These are phyloP conservation scores for Phytophthora cactorum DNA, from an alignment of 352 stramenopile species.

Conservation along the genomic window DNA sequence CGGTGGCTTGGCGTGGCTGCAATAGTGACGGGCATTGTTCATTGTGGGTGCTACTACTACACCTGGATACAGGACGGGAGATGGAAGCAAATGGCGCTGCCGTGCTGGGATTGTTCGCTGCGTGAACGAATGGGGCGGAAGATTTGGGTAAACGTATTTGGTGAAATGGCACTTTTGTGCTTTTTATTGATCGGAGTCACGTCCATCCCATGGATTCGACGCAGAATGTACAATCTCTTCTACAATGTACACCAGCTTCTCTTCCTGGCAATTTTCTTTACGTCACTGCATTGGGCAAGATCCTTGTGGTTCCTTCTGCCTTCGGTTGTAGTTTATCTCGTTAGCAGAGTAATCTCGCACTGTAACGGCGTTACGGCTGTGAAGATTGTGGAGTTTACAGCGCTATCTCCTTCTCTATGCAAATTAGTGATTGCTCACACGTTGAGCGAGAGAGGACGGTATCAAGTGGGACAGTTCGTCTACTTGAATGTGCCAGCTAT, in stretches of 20 bases:
- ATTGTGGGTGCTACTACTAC: slow-evolving; percentile 42
- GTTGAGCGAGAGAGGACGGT: slow-evolving; percentile 5
- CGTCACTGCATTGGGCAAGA: slow-evolving; percentile 40
- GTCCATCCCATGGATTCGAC: slow-evolving; percentile 45
- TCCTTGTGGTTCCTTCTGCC: slow-evolving; percentile 45
- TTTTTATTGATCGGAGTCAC: slow-evolving; percentile 51
- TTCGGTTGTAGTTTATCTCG: slow-evolving; percentile 41
- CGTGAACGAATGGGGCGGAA: slow-evolving; percentile 23
- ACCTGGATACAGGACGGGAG: slow-evolving; percentile 30
- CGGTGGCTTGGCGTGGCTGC: slow-evolving; percentile 49
- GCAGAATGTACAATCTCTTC: slow-evolving; percentile 48
- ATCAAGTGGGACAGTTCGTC: slow-evolving; percentile 47
- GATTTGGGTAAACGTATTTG: slow-evolving; percentile 60
- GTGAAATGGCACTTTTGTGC: slow-evolving; percentile 41
- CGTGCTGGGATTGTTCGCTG: slow-evolving; percentile 53
- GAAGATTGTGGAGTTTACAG: slow-evolving; percentile 33
- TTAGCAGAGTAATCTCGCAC: slow-evolving; percentile 40
- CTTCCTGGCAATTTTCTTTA: slow-evolving; percentile 42
- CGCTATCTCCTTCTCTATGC: slow-evolving; percentile 28
- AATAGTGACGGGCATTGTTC: slow-evolving; percentile 39
- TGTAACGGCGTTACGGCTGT: slow-evolving; percentile 29
- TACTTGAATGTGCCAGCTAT: slow-evolving; percentile 53
- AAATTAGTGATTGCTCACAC: slow-evolving; percentile 41
- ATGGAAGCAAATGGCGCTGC: slow-evolving; percentile 35
- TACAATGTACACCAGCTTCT: slow-evolving; percentile 59